Evolutionary conservation across 2,329 filamentous ascomycete genomes (phyloP), one percentile per base, ranked within the genome.

Genomic region (Trichoderma sp.): DNA sequence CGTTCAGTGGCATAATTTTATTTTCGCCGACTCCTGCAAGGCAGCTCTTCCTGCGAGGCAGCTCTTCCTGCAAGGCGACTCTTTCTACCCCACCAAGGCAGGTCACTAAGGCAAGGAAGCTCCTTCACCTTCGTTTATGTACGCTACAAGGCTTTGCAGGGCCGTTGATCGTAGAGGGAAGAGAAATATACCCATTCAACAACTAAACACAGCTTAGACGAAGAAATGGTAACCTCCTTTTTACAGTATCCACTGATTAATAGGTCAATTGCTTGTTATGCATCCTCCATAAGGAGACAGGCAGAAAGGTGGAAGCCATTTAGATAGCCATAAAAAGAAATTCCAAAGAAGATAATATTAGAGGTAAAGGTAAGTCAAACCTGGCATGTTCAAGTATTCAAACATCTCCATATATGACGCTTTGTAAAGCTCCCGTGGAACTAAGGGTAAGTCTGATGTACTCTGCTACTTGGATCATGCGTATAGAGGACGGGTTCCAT

Each of bases 161-260:
- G 9, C 4, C n/a, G n/a, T n/a, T n/a, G 24, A 53, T 24, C 3
- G 4, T 24, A n/a, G 4, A 24, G 9, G 0, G 47, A 2, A 9
- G 1, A 6, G n/a, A 6, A 53, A 11, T n/a, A 14, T 24, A 7
- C 2, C 6, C 7, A 3, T 0, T 18, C 8, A 43, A 4, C 4
- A n/a, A 4, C 8, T 8, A 8, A 43, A 43, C 7, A 43, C 8
- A 6, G 39, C 15, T 43, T 43, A 15, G 39, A n/a, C 5, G 12
- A 36, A 36, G 12, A 36, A 36, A 3, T 14, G 6, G 34, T 12
- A 36, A 36, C 12, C 34, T 36, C 34, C 6, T 36, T 15, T 36
- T 1, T 6, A 32, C 5, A 15, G 1, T 12, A 36, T 12, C 6
- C 15, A 36, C 5, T 36, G 34, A 2, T 36, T 5, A 5, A 36